Percentiles rank a stretch among this genome's conserved stretches.
Conservation (phyloP, 306 rosid genomes). For the Sechiopsis laciniata region DNA sequence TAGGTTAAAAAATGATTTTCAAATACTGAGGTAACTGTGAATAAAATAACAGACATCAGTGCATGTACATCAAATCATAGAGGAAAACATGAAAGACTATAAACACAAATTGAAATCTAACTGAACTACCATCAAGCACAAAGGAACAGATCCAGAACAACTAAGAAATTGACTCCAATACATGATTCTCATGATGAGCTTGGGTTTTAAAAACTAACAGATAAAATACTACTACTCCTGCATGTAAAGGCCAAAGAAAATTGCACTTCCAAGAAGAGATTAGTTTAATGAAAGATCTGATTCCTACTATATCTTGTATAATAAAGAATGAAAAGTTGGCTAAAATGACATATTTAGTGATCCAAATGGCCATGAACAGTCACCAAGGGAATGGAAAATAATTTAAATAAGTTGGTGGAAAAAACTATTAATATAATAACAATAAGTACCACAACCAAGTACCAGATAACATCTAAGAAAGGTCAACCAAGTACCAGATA, state of each 20-base stretch:
- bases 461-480: neutral
- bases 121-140: neutral
- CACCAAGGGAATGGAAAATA: neutral
- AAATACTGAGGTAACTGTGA: neutral
- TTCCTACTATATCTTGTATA: neutral
- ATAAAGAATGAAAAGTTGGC: neutral
- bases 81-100: neutral
- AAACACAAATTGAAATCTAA: neutral
- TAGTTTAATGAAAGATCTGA: neutral
- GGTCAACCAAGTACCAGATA: too few species aligned
- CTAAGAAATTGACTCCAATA: neutral
- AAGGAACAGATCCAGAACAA: neutral
- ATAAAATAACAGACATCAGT: neutral
- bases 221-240: neutral
- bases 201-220: neutral
- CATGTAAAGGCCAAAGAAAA: neutral
- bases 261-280: neutral
- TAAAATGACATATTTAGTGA: neutral
- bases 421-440: neutral
- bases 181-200: neutral
- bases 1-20: too few species aligned
- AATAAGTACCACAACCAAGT: neutral
- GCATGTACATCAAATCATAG: neutral
- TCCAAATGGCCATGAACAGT: neutral
- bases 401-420: neutral